Evolutionary conservation across 2,329 filamentous ascomycete genomes (phyloP).

Genomic region (Penicillium expansum): DNA sequence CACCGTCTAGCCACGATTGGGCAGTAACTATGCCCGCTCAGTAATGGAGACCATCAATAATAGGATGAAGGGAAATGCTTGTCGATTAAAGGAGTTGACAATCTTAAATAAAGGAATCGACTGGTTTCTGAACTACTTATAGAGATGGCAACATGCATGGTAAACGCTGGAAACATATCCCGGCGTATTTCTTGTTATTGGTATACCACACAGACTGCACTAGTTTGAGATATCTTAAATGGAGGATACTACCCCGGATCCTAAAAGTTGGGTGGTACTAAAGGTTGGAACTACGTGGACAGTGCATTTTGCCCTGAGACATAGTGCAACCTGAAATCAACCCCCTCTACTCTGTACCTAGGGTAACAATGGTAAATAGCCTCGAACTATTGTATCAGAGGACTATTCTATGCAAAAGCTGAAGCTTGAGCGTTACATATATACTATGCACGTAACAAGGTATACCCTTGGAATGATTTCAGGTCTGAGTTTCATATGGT

Average conservation of each 20-base stretch:
- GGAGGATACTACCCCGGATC: not conserved
- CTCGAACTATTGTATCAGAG: not conserved
- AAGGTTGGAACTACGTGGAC: not conserved
- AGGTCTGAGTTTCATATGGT: not conserved
- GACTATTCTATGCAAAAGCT: not conserved
- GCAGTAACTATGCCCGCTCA: not conserved
- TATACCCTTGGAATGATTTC: not conserved
- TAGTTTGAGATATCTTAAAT: not conserved
- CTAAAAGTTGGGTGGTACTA: not conserved
- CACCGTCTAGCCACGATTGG: not conserved
- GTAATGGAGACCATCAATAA: not conserved
- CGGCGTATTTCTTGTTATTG: not conserved
- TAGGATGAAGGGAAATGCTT: not conserved
- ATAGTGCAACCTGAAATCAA: not conserved
- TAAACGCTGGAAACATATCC: not conserved
- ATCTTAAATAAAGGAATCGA: not conserved
- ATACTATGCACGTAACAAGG: not conserved
- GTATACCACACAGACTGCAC: not conserved
- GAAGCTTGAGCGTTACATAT: not conserved
- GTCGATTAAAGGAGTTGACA: not conserved
- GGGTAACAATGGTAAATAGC: not conserved
- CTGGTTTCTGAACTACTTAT: not conserved
- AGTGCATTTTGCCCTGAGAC: not conserved
- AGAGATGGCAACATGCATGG: not conserved
- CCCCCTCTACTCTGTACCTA: not conserved